Evolutionary conservation across 306 rosid species (phyloP), one percentile per base, ranked within the genome.

Genomic region (Neltuma alba): DNA sequence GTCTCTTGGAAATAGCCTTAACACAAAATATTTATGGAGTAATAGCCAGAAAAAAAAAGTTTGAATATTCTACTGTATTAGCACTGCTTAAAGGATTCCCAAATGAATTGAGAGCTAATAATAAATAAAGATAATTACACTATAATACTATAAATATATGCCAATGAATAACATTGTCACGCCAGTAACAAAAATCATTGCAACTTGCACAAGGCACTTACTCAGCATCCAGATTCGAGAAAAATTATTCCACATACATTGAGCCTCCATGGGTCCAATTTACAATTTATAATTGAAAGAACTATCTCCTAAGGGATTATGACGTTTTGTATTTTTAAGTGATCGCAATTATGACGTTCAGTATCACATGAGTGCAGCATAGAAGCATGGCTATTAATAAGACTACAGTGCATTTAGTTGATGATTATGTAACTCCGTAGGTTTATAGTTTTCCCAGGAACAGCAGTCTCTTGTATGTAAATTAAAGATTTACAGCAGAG

Each of bases 391-490:
- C 25, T 50, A 65, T 77, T 80, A 21, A 37, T 62, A 38, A 7
- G 44, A 34, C 27, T 67, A 40, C 15, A 71, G 31, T 47, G 30
- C 48, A 61, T 45, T 55, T 79, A 75, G 45, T 67, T 75, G 47
- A 78, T 67, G 58, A 77, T 73, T 69, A 37, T 37, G n/a, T 25
- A 81, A 74, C 70, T 73, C 14, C 67, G 23, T 20, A 73, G 40
- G 75, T 28, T 14, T 78, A 23, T 3, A 48, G 71, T 62, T 70
- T 62, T 69, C 18, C 45, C 21, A 69, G 72, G 70, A 77, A 63
- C 31, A 16, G 36, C 18, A 79, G 50, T 78, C 74, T 25, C 55
- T 40, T 63, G 28, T 67, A 62, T 75, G 44, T 27, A 47, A 82
- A 54, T 44, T 61, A 33, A 27, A 69, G 58, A 38, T 62, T 55